Evolutionary conservation across 192 early-diverging fungal species (phyloP), one percentile per base, ranked within the genome.

Genomic region (Backusella morwellensis): DNA sequence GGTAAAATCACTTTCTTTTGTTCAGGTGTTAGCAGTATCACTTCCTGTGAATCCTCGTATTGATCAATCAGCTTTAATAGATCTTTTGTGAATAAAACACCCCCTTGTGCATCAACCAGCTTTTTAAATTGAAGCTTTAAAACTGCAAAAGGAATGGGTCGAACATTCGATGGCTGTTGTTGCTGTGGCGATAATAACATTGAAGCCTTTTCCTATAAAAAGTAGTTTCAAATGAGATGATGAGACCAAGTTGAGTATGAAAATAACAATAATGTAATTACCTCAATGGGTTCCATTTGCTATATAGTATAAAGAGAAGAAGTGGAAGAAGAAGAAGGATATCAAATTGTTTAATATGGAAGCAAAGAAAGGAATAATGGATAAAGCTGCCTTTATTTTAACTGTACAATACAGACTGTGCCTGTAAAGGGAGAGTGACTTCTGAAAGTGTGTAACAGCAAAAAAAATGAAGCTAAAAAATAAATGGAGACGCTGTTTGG

Each of bases 61-160:
- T 68, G 42, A 34, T 81, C 80, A 70, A 86, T 82, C 3, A 78
- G 41, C 1, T 56, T 36, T 17, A 84, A 47, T 23, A 86, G 75
- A 68, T 86, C 77, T 40, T 76, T 74, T 12, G 78, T 82, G n/a
- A 70, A 50, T 35, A 85, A 79, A 29, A 73, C 83, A 35, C 84
- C 84, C n/a, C 42, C 71, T 38, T 79, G 68, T 68, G 74, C 73
- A 21, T 36, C 29, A 7, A 79, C 78, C 15, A 79, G 47, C 14
- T 66, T 73, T 9, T 73, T 68, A 14, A 79, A 74, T 44, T 79
- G 78, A 9, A 79, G 29, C 29, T 77, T 82, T 23, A 74, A 63
- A 35, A 78, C 71, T 47, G 73, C 73, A 76, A 67, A 76, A 15
- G 81, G 75, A 34, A 78, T 76, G 11, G 77, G 73, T n/a, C 72